phyloP scores from a whole-genome alignment of 2,329 filamentous ascomycete genomes.

The Botrytis pseudocinerea region DNA sequence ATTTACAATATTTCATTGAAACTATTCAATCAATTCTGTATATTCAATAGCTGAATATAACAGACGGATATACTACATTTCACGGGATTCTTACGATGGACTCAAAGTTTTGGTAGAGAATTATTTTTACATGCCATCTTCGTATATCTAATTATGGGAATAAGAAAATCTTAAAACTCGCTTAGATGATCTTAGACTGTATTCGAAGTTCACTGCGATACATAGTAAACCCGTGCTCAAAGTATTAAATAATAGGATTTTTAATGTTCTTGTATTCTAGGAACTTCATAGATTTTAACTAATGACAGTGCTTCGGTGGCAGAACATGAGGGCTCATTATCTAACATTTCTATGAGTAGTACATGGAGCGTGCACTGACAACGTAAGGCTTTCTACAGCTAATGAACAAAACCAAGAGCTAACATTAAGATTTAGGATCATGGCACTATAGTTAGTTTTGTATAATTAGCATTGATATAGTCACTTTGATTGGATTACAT shows the following conservation, averaged over 20 bases:
- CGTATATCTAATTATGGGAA: too few species aligned
- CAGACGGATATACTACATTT: neutral
- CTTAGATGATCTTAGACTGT: neutral
- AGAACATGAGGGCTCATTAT: too few species aligned
- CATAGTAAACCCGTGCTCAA: too few species aligned
- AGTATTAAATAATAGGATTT: too few species aligned
- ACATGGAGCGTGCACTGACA: neutral
- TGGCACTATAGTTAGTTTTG: rapidly evolving
- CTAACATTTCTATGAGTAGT: too few species aligned
- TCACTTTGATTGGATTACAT: neutral
- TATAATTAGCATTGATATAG: rapidly evolving
- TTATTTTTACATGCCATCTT: neutral
- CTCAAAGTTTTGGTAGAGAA: neutral
- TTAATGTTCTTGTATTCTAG: too few species aligned
- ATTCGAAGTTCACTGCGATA: neutral
- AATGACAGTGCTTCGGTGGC: rapidly evolving
- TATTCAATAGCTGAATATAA: neutral
- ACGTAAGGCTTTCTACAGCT: neutral
- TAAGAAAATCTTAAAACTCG: neutral
- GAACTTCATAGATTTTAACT: too few species aligned
- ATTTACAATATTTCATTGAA: neutral
- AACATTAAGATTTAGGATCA: rapidly evolving
- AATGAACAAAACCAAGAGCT: rapidly evolving
- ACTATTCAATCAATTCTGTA: neutral
- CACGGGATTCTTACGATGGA: neutral